Evolutionary conservation across 805 yeast species (phyloP), one percentile per base, ranked within the genome.

Genomic region (Barnettozyma populi): DNA sequence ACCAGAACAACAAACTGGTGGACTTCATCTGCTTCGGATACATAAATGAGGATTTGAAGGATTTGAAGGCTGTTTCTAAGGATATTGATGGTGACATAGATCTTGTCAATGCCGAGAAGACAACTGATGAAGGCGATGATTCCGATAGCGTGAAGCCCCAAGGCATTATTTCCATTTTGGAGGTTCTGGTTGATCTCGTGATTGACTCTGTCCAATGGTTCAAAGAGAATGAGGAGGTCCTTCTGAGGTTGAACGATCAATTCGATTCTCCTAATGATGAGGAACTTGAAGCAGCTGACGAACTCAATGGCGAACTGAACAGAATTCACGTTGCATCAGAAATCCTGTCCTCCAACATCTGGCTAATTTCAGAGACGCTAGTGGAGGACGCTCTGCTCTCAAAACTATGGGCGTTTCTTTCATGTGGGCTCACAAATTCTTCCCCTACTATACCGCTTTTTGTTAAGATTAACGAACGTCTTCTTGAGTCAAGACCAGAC

Each of bases 351-450:
- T 84, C 89, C 14, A 96, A 92, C 61, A 89, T 88, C 16, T 90
- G 97, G 97, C 80, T 94, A 3, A 73, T 94, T 31, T 84, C 94
- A 3, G 97, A 94, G 60, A 80, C 95, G 1, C 79, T 94, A 44
- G 85, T 92, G 74, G 92, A 86, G 57, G 80, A 82, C 46, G 66
- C 68, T 6, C 74, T 86, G 43, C 66, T 94, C 56, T 75, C 78
- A 44, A 79, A 78, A 57, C 68, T 94, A 40, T 94, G 99, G 98
- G 67, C 79, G 9, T 73, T 90, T 31, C 73, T 94, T 42, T 86
- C 85, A 51, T 76, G 75, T 9, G 54, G 61, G 23, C 54, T 69
- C 37, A 74, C 76, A 23, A 75, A 82, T 51, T 79, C 86, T 36
- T 84, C 90, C 34, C 81, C 84, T 49, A 73, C 86, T 47, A 84